Evolutionary conservation across 2,329 filamentous ascomycete genomes (phyloP), one percentile per base, ranked within the genome.

Genomic region (Cadophora sp.): DNA sequence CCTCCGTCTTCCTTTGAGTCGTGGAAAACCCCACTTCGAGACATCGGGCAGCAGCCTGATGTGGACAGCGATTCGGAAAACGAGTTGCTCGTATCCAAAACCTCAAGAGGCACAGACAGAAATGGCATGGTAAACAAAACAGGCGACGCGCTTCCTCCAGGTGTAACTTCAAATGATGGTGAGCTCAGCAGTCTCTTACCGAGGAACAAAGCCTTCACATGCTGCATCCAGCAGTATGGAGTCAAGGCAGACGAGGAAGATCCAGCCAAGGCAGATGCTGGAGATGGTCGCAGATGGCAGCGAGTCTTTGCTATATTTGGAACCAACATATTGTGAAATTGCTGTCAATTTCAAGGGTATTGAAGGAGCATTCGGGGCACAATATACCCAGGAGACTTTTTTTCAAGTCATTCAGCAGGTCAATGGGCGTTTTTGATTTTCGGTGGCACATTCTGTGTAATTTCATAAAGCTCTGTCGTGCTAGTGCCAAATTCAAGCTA

Each of bases 211-310:
- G 87, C 91, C 0, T 93, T 94, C 74, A 79, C 82, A 1, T 94
- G 91, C 77, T 92, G 91, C 73, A 84, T 94, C 69, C 84, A 84
- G 70, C 90, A 94, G 77, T 94, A 92, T 73, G 91, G 91, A 6
- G 80, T 92, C 56, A 82, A 79, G 65, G 77, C 84, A 1, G 22
- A 55, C 3, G 76, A 77, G 69, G 66, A 68, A 2, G 79, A 87
- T 70, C 76, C 79, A 19, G 71, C 66, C 5, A 82, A 82, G 71
- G 83, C 81, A 1, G 77, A 85, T 73, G 82, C 80, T 46, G 85
- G 83, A 14, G 68, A 79, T 1, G 82, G 79, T 3, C 80, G 72
- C 71, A 80, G 84, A 34, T 93, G 90, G 89, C 80, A 89, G 75
- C 84, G 88, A 66, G 79, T 86, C 71, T 92, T 89, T 79, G 83